These are phyloP conservation scores for Spizellomyces sp. DNA, from an alignment of 192 early-diverging fungal genomes.

Conservation along the genomic window DNA sequence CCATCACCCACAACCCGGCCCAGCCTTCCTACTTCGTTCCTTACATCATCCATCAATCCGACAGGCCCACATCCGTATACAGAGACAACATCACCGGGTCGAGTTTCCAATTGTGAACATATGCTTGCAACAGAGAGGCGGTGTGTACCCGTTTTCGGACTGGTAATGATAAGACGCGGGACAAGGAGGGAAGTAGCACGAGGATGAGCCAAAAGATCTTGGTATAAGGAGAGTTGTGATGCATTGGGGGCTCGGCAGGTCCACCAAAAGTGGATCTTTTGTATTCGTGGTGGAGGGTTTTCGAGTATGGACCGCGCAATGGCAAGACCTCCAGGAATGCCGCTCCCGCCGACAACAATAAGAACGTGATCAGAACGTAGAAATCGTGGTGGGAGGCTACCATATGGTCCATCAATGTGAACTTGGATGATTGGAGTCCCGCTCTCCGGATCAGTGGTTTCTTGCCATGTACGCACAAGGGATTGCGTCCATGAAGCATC, in stretches of 20 bases:
- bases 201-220: slow-evolving; percentile 13
- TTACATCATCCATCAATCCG: too few relatives aligned
- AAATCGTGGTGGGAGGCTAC: slow-evolving; percentile 27
- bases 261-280: slow-evolving; percentile 14
- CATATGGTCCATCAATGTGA: slow-evolving; percentile 29
- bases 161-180: background rate
- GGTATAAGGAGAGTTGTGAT: slow-evolving; percentile 4
- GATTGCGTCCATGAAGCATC: slow-evolving; percentile 22
- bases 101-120: too few relatives aligned
- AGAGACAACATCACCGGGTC: too few relatives aligned
- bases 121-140: too few relatives aligned
- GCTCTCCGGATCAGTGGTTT: background rate
- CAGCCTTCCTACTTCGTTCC: too few relatives aligned
- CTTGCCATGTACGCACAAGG: background rate
- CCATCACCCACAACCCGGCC: too few relatives aligned
- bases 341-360: slow-evolving; percentile 22
- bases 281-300: background rate
- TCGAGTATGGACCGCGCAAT: slow-evolving; percentile 11
- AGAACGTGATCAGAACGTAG: slow-evolving; percentile 13
- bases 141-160: too few relatives aligned
- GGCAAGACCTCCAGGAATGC: slow-evolving; percentile 24
- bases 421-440: background rate
- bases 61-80: too few relatives aligned
- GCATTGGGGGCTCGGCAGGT: slow-evolving; percentile 8
- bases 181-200: slow-evolving; percentile 9